phyloP scores from a whole-genome alignment of 805 yeast genomes.

The Candida pini region DNA sequence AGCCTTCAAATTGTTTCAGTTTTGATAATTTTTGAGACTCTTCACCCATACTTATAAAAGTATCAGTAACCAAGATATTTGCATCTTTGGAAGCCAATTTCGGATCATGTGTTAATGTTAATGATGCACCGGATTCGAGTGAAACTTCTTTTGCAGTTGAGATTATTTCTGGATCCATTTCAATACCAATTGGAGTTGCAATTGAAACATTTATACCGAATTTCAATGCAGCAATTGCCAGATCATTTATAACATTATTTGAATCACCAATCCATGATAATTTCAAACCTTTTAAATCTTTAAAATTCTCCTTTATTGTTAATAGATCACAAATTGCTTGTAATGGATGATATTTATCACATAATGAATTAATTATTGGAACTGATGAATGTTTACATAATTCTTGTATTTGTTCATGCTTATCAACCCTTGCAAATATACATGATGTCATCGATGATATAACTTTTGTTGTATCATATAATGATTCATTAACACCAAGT shows the following conservation, averaged over 20 bases:
- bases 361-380: constrained; percentile 89
- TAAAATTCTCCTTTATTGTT: constrained; percentile 78
- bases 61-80: constrained; percentile 86
- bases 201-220: constrained; percentile 77
- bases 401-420: constrained; percentile 75
- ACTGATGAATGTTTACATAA: constrained; percentile 75
- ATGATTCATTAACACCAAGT: constrained; percentile 88
- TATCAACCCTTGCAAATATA: constrained; percentile 90
- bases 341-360: constrained; percentile 90
- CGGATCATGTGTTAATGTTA: constrained; percentile 69
- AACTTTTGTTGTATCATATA: constrained; percentile 84
- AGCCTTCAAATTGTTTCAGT: constrained; percentile 77
- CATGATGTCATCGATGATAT: constrained; percentile 96
- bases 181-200: constrained; percentile 77
- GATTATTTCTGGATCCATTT: constrained; percentile 52
- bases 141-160: constrained; percentile 50
- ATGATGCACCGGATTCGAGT: constrained; percentile 41
- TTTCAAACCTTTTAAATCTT: constrained; percentile 53
- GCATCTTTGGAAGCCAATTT: constrained; percentile 66
- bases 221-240: constrained; percentile 81
- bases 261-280: constrained; percentile 97
- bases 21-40: constrained; percentile 71
- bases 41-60: constrained; percentile 98
- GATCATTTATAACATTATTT: constrained; percentile 91
- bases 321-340: constrained; percentile 91